Evolutionary conservation across 805 yeast genomes (phyloP).

Genomic region (Wickerhamiella dianesei): DNA sequence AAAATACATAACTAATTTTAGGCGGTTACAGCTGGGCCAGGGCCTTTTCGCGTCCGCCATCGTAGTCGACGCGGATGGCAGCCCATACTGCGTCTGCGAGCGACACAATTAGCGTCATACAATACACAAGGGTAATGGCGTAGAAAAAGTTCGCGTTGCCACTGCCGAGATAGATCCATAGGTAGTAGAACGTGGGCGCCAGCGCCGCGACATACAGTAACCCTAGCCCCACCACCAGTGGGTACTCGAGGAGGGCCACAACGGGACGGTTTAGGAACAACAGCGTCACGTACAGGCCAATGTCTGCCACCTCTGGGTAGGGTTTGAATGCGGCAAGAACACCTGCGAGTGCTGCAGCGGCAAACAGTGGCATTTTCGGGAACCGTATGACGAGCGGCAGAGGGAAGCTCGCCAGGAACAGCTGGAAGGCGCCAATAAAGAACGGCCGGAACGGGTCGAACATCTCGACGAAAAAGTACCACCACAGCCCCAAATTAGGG

Average conservation of each 20-base stretch:
- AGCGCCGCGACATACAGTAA: constrained; percentile 43
- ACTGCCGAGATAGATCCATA: constrained; percentile 88
- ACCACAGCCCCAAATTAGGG: constrained; percentile 94
- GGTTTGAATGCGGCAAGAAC: constrained; percentile 57
- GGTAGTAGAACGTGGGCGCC: constrained; percentile 79
- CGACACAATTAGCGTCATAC: constrained; percentile 52
- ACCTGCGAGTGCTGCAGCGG: constrained; percentile 36
- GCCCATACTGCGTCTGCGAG: constrained; percentile 77
- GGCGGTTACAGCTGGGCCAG: constrained; percentile 13
- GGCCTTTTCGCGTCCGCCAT: constrained; percentile 25
- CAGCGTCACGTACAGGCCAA: constrained; percentile 42
- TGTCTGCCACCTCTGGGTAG: constrained; percentile 75
- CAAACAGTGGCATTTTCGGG: constrained; percentile 43
- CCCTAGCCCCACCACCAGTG: constrained; percentile 38
- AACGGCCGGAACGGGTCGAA: constrained; percentile 79
- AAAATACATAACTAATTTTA: background rate
- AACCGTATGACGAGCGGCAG: constrained; percentile 67
- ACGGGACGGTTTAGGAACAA: constrained; percentile 35
- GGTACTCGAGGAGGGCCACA: constrained; percentile 31
- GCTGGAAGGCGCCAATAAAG: constrained; percentile 69
- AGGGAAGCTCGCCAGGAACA: constrained; percentile 52
- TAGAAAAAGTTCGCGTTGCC: constrained; percentile 95
- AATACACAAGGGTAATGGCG: constrained; percentile 77
- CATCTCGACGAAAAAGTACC: constrained; percentile 96
- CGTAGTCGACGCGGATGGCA: constrained; percentile 52